A percentile compares a stretch with the other conserved stretches of the same genome.
These are phyloP conservation scores for Debaryomycetaceae sp. DNA, from an alignment of 1,139 yeast species.

Conservation along the genomic window DNA sequence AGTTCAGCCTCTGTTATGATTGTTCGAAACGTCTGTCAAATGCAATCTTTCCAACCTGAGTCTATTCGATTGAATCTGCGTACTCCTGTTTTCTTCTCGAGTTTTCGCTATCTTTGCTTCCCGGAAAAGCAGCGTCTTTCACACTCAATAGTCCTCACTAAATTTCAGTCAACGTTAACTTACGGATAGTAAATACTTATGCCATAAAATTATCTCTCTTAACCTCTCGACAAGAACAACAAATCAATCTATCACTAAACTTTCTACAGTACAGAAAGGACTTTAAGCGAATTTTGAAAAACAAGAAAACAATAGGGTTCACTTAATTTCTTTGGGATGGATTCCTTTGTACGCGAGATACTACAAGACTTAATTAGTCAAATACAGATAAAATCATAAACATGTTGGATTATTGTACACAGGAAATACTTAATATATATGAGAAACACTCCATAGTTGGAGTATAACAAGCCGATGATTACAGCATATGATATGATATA, in stretches of 20 bases:
- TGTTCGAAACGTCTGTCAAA: background rate
- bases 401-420: background rate
- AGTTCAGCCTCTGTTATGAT: background rate
- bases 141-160: too few relatives aligned
- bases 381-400: background rate
- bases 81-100: slow-evolving; percentile 3
- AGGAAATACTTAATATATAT: background rate
- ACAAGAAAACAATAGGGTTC: background rate
- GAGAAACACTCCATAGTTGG: background rate
- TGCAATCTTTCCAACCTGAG: too few relatives aligned
- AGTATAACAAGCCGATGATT: too few relatives aligned
- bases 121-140: background rate
- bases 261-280: background rate
- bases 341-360: background rate
- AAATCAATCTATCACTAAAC: background rate
- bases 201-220: too few relatives aligned
- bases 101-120: slow-evolving; percentile 7
- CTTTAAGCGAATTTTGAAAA: background rate
- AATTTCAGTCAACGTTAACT: too few relatives aligned
- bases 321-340: background rate
- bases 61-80: too few relatives aligned
- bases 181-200: too few relatives aligned
- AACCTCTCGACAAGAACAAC: background rate
- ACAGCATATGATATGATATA: too few relatives aligned
- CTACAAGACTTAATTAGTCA: background rate